Evolutionary conservation across 495 filamentous ascomycete genomes (phyloP).

Genomic region (Aspergillus baeticus): DNA sequence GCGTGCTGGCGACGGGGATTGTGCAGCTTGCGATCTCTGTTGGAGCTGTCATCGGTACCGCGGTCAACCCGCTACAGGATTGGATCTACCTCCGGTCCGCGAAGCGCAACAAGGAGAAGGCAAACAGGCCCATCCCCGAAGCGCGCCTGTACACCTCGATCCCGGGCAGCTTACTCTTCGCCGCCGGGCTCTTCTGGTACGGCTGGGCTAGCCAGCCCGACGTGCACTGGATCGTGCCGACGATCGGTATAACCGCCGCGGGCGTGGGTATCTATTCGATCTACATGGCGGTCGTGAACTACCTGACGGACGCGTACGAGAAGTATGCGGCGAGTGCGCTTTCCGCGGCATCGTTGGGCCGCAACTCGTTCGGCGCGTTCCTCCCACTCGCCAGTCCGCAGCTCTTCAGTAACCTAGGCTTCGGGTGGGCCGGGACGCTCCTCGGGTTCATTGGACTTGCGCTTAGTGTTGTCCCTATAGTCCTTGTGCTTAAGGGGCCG

Average conservation of each 20-base stretch:
- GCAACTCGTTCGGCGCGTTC: conserved; percentile 35
- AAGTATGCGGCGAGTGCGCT: conserved; percentile 38
- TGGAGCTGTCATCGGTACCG: conserved; percentile 40
- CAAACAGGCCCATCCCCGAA: conserved; percentile 37
- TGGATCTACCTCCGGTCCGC: conserved; percentile 35
- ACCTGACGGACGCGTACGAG: conserved; percentile 47
- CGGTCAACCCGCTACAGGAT: conserved; percentile 42
- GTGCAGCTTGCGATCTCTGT: conserved; percentile 44
- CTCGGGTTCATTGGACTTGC: conserved; percentile 40
- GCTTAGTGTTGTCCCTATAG: conserved; percentile 37
- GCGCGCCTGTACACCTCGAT: conserved; percentile 41
- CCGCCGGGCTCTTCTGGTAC: conserved; percentile 43
- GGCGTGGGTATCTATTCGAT: conserved; percentile 46
- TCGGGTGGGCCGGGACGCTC: conserved; percentile 44
- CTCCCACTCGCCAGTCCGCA: conserved; percentile 37
- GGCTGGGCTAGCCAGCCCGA: conserved; percentile 33
- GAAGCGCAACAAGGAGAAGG: conserved; percentile 24
- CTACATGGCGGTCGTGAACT: conserved; percentile 50
- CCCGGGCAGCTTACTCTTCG: conserved; percentile 41
- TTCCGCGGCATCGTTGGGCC: conserved; percentile 33
- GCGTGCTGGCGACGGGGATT: conserved; percentile 30
- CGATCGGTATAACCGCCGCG: conserved; percentile 29
- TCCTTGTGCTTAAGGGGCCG: conserved; percentile 35
- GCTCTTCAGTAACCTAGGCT: conserved; percentile 41
- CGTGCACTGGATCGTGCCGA: conserved; percentile 43